A percentile compares a stretch with the other conserved stretches of the same genome.
Evolutionary conservation across 2,329 filamentous ascomycete species (phyloP).

Genomic region (Monascus ruber): DNA sequence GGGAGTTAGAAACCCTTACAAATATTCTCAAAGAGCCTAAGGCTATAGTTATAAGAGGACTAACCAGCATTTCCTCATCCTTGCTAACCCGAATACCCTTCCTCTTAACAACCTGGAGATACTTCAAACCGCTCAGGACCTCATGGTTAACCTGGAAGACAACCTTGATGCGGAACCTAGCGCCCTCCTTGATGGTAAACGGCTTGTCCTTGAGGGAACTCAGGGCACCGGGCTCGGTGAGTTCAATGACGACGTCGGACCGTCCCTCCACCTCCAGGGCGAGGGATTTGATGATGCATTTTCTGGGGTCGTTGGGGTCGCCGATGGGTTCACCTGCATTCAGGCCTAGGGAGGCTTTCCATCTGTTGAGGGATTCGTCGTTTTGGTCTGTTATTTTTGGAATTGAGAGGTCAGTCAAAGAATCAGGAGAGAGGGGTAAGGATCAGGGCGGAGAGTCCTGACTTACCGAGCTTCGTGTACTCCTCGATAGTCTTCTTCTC

Average conservation of each 20-base stretch:
- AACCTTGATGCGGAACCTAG: slow-evolving; percentile 87
- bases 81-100: slow-evolving; percentile 81
- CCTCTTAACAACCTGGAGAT: slow-evolving; percentile 85
- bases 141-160: slow-evolving; percentile 95
- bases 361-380: slow-evolving; percentile 91
- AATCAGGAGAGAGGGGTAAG: neutral
- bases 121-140: slow-evolving; percentile 89
- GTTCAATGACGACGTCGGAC: slow-evolving; percentile 76
- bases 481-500: slow-evolving; percentile 97
- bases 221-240: slow-evolving; percentile 62
- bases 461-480: slow-evolving; percentile 83
- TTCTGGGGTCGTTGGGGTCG: slow-evolving; percentile 70
- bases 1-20: neutral
- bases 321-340: slow-evolving; percentile 58
- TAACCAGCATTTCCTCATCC: slow-evolving; percentile 94
- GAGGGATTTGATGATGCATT: slow-evolving; percentile 86
- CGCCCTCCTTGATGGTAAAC: slow-evolving; percentile 95
- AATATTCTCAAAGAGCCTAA: neutral
- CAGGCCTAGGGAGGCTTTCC: slow-evolving; percentile 93
- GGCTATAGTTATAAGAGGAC: slow-evolving; percentile 20
- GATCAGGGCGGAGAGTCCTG: neutral
- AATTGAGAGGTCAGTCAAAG: neutral
- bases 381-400: slow-evolving; percentile 42
- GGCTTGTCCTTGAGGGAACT: slow-evolving; percentile 75
- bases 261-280: slow-evolving; percentile 78